phyloP scores from a whole-genome alignment of 306 rosid genomes.

The Fragaria ananassa region DNA sequence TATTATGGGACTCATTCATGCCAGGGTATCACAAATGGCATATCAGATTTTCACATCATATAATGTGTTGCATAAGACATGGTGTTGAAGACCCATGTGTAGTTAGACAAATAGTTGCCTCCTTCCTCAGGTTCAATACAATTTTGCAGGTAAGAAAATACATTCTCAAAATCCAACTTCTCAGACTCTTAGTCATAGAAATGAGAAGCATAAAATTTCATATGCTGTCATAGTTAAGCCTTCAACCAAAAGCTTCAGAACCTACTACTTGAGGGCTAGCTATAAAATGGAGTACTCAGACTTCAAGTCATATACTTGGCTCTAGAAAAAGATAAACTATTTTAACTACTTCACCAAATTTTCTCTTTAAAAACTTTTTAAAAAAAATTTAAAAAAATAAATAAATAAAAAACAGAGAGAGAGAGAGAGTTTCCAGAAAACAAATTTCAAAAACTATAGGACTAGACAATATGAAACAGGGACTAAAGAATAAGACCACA shows the following conservation, averaged over 20 bases:
- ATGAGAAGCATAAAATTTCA: background rate
- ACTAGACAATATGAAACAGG: background rate
- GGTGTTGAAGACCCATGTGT: background rate
- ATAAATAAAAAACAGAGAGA: too few species aligned
- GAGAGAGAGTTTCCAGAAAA: background rate
- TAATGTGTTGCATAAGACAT: background rate
- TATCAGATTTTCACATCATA: background rate
- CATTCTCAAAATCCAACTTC: background rate
- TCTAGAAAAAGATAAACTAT: background rate
- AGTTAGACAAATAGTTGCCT: background rate
- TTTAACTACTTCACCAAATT: background rate
- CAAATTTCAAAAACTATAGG: background rate
- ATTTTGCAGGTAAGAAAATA: background rate
- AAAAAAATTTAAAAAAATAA: background rate
- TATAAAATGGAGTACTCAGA: background rate
- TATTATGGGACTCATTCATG: background rate
- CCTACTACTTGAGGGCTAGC: background rate
- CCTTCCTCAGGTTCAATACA: background rate
- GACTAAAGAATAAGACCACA: background rate
- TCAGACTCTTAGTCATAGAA: background rate
- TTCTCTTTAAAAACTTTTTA: background rate
- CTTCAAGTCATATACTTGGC: background rate
- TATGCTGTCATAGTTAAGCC: background rate
- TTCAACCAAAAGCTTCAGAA: background rate
- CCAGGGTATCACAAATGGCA: background rate